Evolutionary conservation across 1,284 basidiomycete species (phyloP).

Genomic region (Coniophora puteana): DNA sequence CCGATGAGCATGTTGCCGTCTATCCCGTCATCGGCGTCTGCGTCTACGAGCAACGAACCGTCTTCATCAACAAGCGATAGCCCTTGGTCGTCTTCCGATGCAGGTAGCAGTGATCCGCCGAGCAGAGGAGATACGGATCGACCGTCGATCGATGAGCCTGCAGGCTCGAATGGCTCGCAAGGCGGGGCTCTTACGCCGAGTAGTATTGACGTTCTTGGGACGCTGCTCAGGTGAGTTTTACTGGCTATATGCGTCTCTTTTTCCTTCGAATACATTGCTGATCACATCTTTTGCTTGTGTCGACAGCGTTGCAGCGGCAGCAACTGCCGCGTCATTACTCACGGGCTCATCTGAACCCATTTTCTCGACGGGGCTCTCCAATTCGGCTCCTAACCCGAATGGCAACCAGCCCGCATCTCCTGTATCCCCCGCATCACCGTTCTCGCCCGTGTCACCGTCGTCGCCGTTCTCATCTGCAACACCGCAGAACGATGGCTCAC

Average conservation of each 20-base stretch:
- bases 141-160: conserved; percentile 18
- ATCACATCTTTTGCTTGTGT: conserved; percentile 12
- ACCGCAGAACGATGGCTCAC: conserved; percentile 40
- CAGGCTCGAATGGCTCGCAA: conserved; percentile 21
- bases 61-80: conserved; percentile 1
- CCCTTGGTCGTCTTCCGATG: conserved; percentile 6
- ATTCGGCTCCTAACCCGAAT: conserved; percentile 13
- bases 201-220: conserved; percentile 76
- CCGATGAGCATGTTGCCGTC: conserved; percentile 29
- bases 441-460: conserved; percentile 9
- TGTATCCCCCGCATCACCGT: conserved; percentile 12
- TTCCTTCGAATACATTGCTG: conserved; percentile 1
- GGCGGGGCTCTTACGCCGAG: conserved; percentile 57
- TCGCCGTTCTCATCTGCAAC: conserved; percentile 7
- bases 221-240: conserved; percentile 61
- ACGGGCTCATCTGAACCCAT: conserved; percentile 59
- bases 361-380: conserved; percentile 46
- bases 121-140: conserved; percentile 11
- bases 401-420: conserved; percentile 17
- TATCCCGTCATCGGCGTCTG: conserved; percentile 12
- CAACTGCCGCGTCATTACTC: conserved; percentile 71
- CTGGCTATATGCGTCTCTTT: conserved; percentile 1
- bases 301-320: conserved; percentile 71
- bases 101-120: conserved; percentile 14
- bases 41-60: conserved; percentile 8